Evolutionary conservation across 768 basidiomycete genomes (phyloP).

Genomic region (Punctularia strigosozonata): DNA sequence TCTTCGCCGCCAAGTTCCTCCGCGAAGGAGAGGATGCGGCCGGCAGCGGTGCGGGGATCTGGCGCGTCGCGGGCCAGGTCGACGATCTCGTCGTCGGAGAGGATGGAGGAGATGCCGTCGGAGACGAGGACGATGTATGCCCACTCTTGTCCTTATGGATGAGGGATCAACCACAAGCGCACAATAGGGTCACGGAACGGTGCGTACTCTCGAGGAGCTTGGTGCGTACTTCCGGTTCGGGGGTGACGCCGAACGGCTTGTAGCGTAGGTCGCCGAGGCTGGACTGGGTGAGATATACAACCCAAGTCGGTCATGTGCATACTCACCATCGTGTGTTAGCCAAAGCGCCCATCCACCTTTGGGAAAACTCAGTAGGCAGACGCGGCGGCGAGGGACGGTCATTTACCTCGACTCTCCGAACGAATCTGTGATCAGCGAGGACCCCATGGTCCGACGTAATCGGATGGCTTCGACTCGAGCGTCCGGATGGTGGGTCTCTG

Average conservation of each 20-base stretch:
- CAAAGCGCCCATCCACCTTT: slow-evolving; percentile 89
- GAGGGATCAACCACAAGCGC: not conserved
- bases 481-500: slow-evolving; percentile 94
- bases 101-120: slow-evolving; percentile 83
- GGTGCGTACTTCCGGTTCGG: slow-evolving; percentile 80
- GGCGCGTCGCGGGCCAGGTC: slow-evolving; percentile 69
- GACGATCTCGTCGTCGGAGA: slow-evolving; percentile 90
- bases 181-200: not conserved
- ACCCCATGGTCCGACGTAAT: slow-evolving; percentile 82
- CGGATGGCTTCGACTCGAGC: slow-evolving; percentile 75
- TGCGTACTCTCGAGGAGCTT: slow-evolving; percentile 64
- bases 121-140: slow-evolving; percentile 84
- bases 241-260: slow-evolving; percentile 85
- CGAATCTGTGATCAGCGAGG: slow-evolving; percentile 82
- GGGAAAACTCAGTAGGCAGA: slow-evolving; percentile 2
- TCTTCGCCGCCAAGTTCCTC: slow-evolving; percentile 85
- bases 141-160: slow-evolving; percentile 69
- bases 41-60: slow-evolving; percentile 73
- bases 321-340: slow-evolving; percentile 82
- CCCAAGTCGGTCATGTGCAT: not conserved
- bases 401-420: slow-evolving; percentile 82
- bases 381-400: not conserved
- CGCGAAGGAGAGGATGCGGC: slow-evolving; percentile 72
- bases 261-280: slow-evolving; percentile 85
- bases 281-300: slow-evolving; percentile 3